Base-by-base conservation (phyloP, 2,329 filamentous ascomycete genomes). In the Fusarium irregulare region DNA sequence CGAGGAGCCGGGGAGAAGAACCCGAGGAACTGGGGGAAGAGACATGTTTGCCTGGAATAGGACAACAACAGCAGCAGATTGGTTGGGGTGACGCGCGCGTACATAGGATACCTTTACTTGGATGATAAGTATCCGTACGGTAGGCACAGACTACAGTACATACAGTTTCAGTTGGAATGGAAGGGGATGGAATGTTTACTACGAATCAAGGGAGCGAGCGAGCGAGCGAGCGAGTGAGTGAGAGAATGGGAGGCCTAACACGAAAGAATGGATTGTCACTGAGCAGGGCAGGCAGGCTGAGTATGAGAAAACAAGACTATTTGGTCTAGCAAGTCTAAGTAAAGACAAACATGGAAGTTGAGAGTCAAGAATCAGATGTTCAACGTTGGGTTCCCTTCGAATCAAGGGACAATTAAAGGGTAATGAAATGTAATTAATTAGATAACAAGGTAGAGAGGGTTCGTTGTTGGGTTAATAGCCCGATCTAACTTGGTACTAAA, bases 391-490 rank as follows among this genome's bases (percentile, higher is more conserved):
- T 48, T 56, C 27, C 41, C 53, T 48, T 37, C 41, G 16, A 56
- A 27, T 28, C 20, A n/a, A 37, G 21, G 23, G 53, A 25, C 28
- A 27, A 56, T 48, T 56, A 34, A 34, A 41, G 41, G 16, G 32
- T 50, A 57, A 49, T 56, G 13, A 49, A 57, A 41, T 51, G 34
- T 12, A 13, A 41, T 41, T 12, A 13, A 41, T 41, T 8, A 21
- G 21, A 21, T 21, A 47, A 48, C 60, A 51, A 64, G 51, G 62
- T 50, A 55, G 44, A 55, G 44, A 53, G 30, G 50, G 51, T 56
- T 70, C 50, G 51, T 56, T 70, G 61, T 62, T 70, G 56, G 65
- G 65, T 56, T 49, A 44, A 59, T 40, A 37, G 27, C 27, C 27
- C 27, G 23, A 27, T 28, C 49, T 41, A 51, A 34, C 21, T 40